phyloP scores from a whole-genome alignment of 257 asterid genomes.

The Rhazya stricta region DNA sequence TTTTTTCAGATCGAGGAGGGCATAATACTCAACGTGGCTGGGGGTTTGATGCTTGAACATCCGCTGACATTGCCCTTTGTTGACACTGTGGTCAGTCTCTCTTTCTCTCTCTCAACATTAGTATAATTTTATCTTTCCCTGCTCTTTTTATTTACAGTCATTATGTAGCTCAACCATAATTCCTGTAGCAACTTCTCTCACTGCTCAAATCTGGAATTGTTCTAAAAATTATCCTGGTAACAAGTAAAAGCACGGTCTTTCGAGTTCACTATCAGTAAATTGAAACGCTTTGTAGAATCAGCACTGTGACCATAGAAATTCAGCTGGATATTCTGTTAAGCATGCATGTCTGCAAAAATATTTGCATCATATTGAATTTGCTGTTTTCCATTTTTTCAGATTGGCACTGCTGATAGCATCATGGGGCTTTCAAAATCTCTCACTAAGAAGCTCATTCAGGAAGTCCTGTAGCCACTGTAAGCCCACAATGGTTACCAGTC shows the following conservation, averaged over 20 bases:
- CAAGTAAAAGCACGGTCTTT: background rate
- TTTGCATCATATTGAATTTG: background rate
- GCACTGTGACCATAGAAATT: background rate
- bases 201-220: background rate
- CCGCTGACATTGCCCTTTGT: constrained; percentile 72
- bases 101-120: background rate
- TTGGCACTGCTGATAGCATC: constrained; percentile 74
- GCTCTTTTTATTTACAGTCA: no score
- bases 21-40: constrained; percentile 64
- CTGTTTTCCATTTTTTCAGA: constrained; percentile 27
- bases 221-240: background rate
- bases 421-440: constrained; percentile 84
- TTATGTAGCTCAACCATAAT: no score
- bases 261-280: background rate
- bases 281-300: background rate
- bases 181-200: background rate
- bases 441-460: constrained; percentile 64
- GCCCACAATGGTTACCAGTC: background rate
- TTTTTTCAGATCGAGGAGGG: constrained; percentile 71
- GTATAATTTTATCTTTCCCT: background rate
- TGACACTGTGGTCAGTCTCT: constrained; percentile 59
- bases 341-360: background rate
- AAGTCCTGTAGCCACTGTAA: constrained; percentile 36
- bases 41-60: constrained; percentile 95
- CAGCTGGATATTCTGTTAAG: background rate